phyloP scores from a whole-genome alignment of 495 filamentous ascomycete genomes.

The Penicillium fimorum region DNA sequence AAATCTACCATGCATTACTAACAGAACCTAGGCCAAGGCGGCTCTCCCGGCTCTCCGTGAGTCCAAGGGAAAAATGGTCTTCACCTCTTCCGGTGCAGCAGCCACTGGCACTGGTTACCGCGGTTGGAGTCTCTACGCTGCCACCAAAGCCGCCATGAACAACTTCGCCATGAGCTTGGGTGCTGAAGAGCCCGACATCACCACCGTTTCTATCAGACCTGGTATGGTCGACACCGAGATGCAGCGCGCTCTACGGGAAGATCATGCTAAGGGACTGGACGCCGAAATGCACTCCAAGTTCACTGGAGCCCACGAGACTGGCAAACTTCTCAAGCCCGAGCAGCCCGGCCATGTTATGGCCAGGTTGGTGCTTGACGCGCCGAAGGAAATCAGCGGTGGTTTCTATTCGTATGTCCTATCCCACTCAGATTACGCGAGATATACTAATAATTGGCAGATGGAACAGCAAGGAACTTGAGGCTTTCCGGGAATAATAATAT shows the following conservation, averaged over 20 bases:
- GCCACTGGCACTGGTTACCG: conserved; percentile 58
- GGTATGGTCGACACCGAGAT: conserved; percentile 92
- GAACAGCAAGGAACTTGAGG: conserved; percentile 63
- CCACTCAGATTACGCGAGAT: conserved; percentile 7
- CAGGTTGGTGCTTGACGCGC: conserved; percentile 62
- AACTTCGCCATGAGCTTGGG: conserved; percentile 71
- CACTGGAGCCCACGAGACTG: conserved; percentile 59
- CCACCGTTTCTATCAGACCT: conserved; percentile 68
- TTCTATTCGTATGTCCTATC: conserved; percentile 62
- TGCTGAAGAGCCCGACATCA: conserved; percentile 76
- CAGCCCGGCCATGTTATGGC: conserved; percentile 87
- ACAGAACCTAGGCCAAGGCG: conserved; percentile 60
- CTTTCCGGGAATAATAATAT: conserved; percentile 53
- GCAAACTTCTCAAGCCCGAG: conserved; percentile 73
- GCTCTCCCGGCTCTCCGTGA: conserved; percentile 69
- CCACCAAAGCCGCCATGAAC: conserved; percentile 87
- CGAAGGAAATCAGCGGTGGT: conserved; percentile 67
- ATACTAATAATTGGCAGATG: conserved; percentile 58
- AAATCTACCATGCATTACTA: conserved; percentile 9
- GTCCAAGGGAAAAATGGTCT: conserved; percentile 66
- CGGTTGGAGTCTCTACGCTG: conserved; percentile 78
- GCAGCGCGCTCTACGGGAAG: conserved; percentile 78
- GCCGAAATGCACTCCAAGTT: conserved; percentile 68
- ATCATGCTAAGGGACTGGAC: conserved; percentile 64
- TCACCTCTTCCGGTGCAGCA: conserved; percentile 76